Evolutionary conservation across 148 eudicot genomes (phyloP), one percentile per base, ranked within the genome.

Genomic region (Linanthus parryae): DNA sequence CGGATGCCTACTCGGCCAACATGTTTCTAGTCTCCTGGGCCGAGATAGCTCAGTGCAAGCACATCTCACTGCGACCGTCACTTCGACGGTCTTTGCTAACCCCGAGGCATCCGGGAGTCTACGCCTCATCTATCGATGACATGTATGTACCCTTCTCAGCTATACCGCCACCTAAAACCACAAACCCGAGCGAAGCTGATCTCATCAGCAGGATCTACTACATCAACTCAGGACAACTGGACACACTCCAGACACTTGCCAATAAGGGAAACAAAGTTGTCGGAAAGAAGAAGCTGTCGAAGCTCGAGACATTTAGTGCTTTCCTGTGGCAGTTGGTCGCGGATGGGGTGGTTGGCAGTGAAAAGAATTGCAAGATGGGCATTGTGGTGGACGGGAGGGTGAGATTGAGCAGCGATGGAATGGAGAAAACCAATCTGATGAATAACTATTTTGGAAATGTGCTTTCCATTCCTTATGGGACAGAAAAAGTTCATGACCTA

Each of bases 21-120:
- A 75, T 84, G 83, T 84, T 89, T 26, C 75, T 81, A 16, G 80
- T 77, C 1, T 63, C 97, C 14, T 89, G 97, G 97, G 73, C 85
- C 0, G 79, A 78, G 51, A 66, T 66, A 31, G 75, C 84, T 7
- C 63, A 55, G 10, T 62, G 66, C 4, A 59, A 48, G 21, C 64
- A 66, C 12, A 31, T 59, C 8, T 37, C 84, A 8, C 36, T 4
- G 0, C 17, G 46, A 1, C 97, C 87, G 9, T 68, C 60, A 8
- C 74, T 82, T 35, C 66, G 68, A 0, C 80, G 90, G 10, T 73
- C 90, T 0, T 48, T 84, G 0, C 63, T 82, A 43, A 47, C 54
- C 46, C 82, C 97, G 1, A 67, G 86, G 0, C 63, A 51, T 15
- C 89, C 83, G 1, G 55, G 64, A 5, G 13, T 8, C 7, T 63